Conservation (phyloP, 495 filamentous ascomycete species). For the Penicillium canescens region DNA sequence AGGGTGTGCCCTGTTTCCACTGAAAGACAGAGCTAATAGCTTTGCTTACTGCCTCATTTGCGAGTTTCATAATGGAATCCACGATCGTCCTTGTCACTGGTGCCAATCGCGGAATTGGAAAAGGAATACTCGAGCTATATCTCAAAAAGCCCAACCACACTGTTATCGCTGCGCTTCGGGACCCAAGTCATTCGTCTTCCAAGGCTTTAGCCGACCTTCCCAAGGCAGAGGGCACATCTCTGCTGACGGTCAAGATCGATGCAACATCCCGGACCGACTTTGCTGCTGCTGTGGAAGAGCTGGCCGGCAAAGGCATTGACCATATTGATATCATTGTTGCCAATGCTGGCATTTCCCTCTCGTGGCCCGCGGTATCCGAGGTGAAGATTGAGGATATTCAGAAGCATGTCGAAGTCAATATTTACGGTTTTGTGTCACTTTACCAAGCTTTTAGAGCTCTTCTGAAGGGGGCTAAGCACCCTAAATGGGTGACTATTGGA, state of each 20-base stretch:
- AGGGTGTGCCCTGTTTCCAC: no score
- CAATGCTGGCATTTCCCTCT: constrained; percentile 43
- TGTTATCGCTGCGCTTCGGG: constrained; percentile 49
- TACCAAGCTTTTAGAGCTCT: constrained; percentile 25
- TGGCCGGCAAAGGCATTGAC: constrained; percentile 26
- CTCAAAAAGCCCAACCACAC: constrained; percentile 42
- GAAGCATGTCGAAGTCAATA: constrained; percentile 18
- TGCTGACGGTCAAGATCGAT: constrained; percentile 47
- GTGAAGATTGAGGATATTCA: constrained; percentile 27
- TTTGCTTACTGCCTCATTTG: no score
- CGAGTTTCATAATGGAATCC: constrained; percentile 12
- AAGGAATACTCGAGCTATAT: constrained; percentile 36
- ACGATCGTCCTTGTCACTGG: constrained; percentile 27
- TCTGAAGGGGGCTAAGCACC: constrained; percentile 30
- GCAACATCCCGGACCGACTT: constrained; percentile 27
- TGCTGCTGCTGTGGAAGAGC: constrained; percentile 23
- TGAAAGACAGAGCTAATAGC: no score
- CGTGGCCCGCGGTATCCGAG: constrained; percentile 15
- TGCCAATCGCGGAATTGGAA: constrained; percentile 52
- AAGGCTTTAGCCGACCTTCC: constrained; percentile 25
- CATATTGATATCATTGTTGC: constrained; percentile 52
- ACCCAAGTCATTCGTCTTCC: constrained; percentile 26
- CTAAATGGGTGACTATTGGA: constrained; percentile 20
- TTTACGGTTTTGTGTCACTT: constrained; percentile 22
- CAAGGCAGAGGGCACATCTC: constrained; percentile 27